Conservation (phyloP, 1,284 basidiomycete genomes). For the Malassezia furfur region DNA sequence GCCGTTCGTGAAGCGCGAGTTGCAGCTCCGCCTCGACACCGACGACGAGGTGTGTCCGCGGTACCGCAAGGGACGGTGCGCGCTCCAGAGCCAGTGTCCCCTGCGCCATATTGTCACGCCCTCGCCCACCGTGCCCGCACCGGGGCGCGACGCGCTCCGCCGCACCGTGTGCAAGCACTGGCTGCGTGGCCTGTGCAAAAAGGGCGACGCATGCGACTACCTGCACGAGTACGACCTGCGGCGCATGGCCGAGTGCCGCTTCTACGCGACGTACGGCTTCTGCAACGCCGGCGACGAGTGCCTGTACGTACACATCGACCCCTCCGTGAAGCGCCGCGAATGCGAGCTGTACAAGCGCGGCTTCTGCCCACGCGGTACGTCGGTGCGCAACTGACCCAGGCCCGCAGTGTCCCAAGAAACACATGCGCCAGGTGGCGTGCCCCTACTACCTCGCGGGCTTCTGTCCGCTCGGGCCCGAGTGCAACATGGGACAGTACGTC, state of each 20-base stretch:
- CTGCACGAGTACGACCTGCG: slow-evolving; percentile 96
- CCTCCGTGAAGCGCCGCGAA: slow-evolving; percentile 65
- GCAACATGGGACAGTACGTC: slow-evolving; percentile 65
- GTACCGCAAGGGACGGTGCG: slow-evolving; percentile 22
- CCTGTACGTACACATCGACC: slow-evolving; percentile 93
- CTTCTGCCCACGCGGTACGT: slow-evolving; percentile 59
- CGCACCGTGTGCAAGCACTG: slow-evolving; percentile 88
- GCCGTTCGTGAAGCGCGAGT: slow-evolving; percentile 68
- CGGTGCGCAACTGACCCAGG: slow-evolving; percentile 50
- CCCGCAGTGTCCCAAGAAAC: slow-evolving; percentile 79
- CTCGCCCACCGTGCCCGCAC: slow-evolving; percentile 14
- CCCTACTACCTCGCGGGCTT: slow-evolving; percentile 86
- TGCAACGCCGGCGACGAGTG: slow-evolving; percentile 97
- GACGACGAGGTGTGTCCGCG: slow-evolving; percentile 54
- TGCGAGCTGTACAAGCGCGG: slow-evolving; percentile 92
- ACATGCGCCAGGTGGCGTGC: slow-evolving; percentile 81
- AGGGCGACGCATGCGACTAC: slow-evolving; percentile 95
- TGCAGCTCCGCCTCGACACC: slow-evolving; percentile 77
- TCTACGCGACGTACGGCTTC: slow-evolving; percentile 96
- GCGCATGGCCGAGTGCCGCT: slow-evolving; percentile 98
- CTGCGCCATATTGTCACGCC: slow-evolving; percentile 31
- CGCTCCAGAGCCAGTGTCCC: slow-evolving; percentile 25
- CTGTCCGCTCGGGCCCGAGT: slow-evolving; percentile 85
- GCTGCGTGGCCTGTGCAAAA: slow-evolving; percentile 95
- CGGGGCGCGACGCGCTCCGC: slow-evolving; percentile 52